Evolutionary conservation across 257 asterid species (phyloP), one percentile per base, ranked within the genome.

Genomic region (Ilex asprella): DNA sequence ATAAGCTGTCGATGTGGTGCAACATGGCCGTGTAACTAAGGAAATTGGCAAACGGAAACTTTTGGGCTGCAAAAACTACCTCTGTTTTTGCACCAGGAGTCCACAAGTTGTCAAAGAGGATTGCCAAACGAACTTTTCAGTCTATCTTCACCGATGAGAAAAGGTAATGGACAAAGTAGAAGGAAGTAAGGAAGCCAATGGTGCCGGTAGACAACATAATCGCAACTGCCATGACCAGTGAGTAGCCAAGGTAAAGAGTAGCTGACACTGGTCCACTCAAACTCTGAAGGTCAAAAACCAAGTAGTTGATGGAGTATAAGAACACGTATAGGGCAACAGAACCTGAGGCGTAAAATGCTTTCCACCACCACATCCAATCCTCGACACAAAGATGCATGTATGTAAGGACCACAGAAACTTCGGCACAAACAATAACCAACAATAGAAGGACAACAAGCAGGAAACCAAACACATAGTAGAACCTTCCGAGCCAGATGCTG

Each of bases 331-430:
- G 71, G 2, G 95, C 87, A 21, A 89, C 97, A 12, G 95, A 89
- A 31, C 95, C 91, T 0, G 95, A 84, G 55, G 95, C 94, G 12
- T 70, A 86, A 77, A 84, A 86, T 5, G 95, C 83, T 74, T 89
- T 89, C 97, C 97, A 89, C 97, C 97, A 89, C 97, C 97, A 89
- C 93, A 75, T 81, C 95, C 95, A 89, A 31, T 89, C 97, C 84
- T 89, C 97, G 5, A 84, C 94, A 31, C 94, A 86, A 12, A 89
- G 88, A 72, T 89, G 95, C 95, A 86, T 86, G 79, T 86, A 89
- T 5, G 97, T 89, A 56, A 89, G 77, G 60, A 89, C 94, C 46
- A 89, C 86, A 1, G 95, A 89, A 66, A 86, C 93, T 67, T 89
- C 93, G 46, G 92, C 96, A 71, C 95, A 89, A 10, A 89, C 96